Evolutionary conservation across 2,329 filamentous ascomycete species (phyloP).

Genomic region (Ceratocystis smalleyi): DNA sequence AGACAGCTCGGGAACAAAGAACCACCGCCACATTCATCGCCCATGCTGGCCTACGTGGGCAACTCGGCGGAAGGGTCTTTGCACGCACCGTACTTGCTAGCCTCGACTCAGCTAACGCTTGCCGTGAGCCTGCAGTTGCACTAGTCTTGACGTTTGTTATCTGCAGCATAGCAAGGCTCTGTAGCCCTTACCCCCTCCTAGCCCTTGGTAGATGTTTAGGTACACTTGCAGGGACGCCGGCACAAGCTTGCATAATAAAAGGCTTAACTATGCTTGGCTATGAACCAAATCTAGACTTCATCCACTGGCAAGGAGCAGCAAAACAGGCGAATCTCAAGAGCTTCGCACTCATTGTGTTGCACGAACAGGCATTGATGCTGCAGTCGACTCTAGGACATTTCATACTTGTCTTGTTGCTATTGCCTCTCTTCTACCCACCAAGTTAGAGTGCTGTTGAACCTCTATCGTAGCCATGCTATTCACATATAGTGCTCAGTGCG

Average conservation of each 20-base stretch:
- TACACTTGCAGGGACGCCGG: neutral
- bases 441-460: slow-evolving; percentile 9
- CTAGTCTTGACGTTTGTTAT: too few species aligned
- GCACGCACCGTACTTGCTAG: neutral
- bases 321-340: neutral
- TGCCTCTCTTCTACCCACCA: neutral
- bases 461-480: neutral
- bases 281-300: neutral
- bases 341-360: too few species aligned
- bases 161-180: too few species aligned
- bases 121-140: too few species aligned
- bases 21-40: neutral
- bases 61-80: neutral
- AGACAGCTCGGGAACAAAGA: neutral
- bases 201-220: neutral
- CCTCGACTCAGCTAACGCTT: neutral
- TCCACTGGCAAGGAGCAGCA: neutral
- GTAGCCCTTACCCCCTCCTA: neutral
- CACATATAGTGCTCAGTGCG: slow-evolving; percentile 30
- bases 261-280: neutral
- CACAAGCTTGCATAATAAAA: neutral
- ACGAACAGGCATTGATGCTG: neutral
- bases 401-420: neutral
- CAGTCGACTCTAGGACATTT: neutral
- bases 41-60: neutral